Conservation (phyloP, 768 basidiomycete genomes). For the Podaxis sp. region DNA sequence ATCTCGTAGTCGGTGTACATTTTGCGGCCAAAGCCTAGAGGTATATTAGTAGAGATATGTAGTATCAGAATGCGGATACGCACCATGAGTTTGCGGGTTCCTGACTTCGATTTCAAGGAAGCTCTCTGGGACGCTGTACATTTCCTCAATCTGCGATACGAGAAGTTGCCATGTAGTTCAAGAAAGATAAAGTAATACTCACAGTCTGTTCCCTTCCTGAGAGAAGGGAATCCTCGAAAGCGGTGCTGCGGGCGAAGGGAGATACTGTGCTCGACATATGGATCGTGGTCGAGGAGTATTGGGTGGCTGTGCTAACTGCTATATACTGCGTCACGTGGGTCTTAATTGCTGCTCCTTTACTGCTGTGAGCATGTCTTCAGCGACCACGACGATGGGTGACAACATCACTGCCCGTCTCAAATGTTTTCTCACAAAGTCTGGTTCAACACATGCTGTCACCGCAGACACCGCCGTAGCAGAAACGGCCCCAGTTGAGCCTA, state of each 20-base stretch:
- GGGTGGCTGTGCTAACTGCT: background rate
- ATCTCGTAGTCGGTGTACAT: conserved; percentile 99
- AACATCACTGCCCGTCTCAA: background rate
- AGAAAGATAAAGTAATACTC: conserved; percentile 17
- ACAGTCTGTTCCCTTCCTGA: conserved; percentile 57
- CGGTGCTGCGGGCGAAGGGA: conserved; percentile 56
- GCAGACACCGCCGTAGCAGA: background rate
- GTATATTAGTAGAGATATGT: background rate
- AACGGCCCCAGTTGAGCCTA: background rate
- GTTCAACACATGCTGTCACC: background rate
- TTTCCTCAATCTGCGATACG: conserved; percentile 80
- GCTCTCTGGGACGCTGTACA: conserved; percentile 96
- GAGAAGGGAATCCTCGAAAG: conserved; percentile 50
- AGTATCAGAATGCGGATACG: conserved; percentile 17
- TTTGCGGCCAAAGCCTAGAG: conserved; percentile 87
- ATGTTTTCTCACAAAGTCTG: conserved; percentile 4
- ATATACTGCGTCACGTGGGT: background rate
- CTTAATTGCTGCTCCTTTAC: background rate
- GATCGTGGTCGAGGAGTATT: background rate
- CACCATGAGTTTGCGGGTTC: conserved; percentile 96
- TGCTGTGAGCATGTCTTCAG: background rate
- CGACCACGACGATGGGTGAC: background rate
- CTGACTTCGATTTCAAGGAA: conserved; percentile 97
- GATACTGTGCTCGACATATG: conserved; percentile 42
- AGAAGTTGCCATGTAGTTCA: background rate